These are phyloP conservation scores for Agastache rugosa DNA, from an alignment of 257 asterid species.

Conservation along the genomic window DNA sequence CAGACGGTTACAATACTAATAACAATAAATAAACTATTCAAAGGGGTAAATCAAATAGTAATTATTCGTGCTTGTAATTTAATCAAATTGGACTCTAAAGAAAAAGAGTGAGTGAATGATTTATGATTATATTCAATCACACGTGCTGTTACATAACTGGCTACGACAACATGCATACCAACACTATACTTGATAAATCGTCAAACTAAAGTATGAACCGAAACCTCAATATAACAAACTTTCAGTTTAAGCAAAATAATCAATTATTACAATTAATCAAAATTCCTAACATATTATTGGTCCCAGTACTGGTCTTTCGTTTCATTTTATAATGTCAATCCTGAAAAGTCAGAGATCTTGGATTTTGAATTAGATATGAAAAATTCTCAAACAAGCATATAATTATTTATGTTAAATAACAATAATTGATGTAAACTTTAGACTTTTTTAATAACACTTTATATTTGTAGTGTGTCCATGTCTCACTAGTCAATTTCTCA, in stretches of 20 bases:
- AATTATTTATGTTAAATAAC: not conserved
- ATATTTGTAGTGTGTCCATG: not conserved
- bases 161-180: constrained; percentile 18
- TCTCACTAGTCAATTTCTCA: not conserved
- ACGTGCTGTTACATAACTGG: constrained; percentile 27
- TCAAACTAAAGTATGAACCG: constrained; percentile 7
- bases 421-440: not conserved
- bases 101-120: not conserved
- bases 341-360: not conserved
- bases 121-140: constrained; percentile 14
- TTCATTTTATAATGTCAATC: not conserved
- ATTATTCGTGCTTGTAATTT: constrained; percentile 21
- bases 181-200: constrained; percentile 19
- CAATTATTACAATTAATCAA: not conserved
- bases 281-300: not conserved
- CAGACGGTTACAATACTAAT: no score
- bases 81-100: constrained; percentile 1
- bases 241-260: constrained; percentile 27
- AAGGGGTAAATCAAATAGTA: not conserved
- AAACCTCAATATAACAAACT: not conserved
- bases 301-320: not conserved
- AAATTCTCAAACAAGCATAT: not conserved
- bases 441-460: not conserved
- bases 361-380: not conserved
- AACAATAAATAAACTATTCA: not conserved